Conservation (phyloP, 2,329 filamentous ascomycete species). For the Shiraia sp. region DNA sequence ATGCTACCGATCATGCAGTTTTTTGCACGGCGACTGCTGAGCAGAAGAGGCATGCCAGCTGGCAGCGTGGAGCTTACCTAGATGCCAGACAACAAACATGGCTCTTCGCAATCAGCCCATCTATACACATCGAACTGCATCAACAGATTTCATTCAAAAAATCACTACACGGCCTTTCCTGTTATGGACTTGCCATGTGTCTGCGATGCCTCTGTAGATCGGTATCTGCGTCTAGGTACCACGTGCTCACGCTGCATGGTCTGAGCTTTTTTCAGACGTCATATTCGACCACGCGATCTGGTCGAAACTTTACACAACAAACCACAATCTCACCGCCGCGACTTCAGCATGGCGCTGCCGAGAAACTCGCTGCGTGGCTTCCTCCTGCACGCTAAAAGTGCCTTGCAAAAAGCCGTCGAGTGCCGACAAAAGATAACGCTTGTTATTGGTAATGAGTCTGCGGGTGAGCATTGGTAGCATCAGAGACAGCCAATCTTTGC, state of each 20-base stretch:
- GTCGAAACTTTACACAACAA: not conserved
- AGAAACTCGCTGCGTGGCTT: slow-evolving; percentile 53
- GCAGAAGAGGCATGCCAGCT: slow-evolving; percentile 56
- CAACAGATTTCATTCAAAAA: too few relatives aligned
- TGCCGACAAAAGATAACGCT: slow-evolving; percentile 50
- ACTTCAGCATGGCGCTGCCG: slow-evolving; percentile 45
- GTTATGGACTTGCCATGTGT: too few relatives aligned
- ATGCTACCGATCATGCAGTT: slow-evolving; percentile 90
- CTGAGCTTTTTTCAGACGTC: slow-evolving; percentile 17
- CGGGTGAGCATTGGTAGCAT: slow-evolving; percentile 37
- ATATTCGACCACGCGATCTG: slow-evolving; percentile 8
- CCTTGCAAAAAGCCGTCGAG: slow-evolving; percentile 47
- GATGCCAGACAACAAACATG: not conserved
- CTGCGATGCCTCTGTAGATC: too few relatives aligned
- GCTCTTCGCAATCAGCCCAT: not conserved
- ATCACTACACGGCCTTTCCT: too few relatives aligned
- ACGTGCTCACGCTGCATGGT: slow-evolving; percentile 14
- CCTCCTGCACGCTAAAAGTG: slow-evolving; percentile 49
- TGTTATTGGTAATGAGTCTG: slow-evolving; percentile 60
- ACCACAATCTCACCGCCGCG: slow-evolving; percentile 15
- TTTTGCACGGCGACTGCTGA: slow-evolving; percentile 67
- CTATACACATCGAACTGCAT: too few relatives aligned
- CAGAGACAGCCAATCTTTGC: slow-evolving; percentile 1
- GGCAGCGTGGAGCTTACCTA: slow-evolving; percentile 55
- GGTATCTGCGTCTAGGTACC: not conserved